A percentile compares a stretch with the other conserved stretches of the same genome.
These are phyloP conservation scores for Irpex sp. DNA, from an alignment of 1,284 basidiomycete genomes.

Conservation along the genomic window DNA sequence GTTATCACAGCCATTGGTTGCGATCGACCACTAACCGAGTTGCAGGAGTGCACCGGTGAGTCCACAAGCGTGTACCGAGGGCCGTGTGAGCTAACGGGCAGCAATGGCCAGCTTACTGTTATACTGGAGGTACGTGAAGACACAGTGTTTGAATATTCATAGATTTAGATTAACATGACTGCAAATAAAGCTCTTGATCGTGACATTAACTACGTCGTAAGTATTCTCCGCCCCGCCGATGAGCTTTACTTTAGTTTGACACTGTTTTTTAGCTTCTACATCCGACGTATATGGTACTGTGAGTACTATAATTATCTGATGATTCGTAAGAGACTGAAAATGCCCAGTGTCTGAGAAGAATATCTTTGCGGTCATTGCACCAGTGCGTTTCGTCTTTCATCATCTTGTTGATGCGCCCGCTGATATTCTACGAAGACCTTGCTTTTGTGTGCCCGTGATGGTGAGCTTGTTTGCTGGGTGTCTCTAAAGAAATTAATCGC, in stretches of 20 bases:
- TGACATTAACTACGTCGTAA: conserved; percentile 2
- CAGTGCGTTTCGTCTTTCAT: not conserved
- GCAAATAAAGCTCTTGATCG: not conserved
- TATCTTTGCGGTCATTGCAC: not conserved
- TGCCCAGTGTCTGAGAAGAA: not conserved
- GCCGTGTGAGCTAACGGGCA: not conserved
- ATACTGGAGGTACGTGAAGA: not conserved
- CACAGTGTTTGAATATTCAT: not conserved
- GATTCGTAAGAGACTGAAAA: not conserved
- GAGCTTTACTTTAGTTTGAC: not conserved
- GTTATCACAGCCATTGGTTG: not conserved
- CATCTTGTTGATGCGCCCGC: not conserved
- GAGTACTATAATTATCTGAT: not conserved
- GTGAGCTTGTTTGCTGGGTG: not conserved
- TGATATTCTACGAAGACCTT: not conserved
- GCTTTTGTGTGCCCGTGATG: not conserved
- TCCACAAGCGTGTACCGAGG: not conserved
- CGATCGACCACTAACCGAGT: not conserved
- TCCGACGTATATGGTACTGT: not conserved
- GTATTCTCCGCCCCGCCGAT: not conserved
- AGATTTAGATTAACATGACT: not conserved
- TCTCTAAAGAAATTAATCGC: not conserved
- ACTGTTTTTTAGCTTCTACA: not conserved
- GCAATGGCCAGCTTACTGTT: not conserved
- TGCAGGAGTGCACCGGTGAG: not conserved